Percentiles rank a stretch among this genome's conserved stretches.
These are phyloP conservation scores for Desmodesmus armatus DNA, from an alignment of 139 green algal species.

Conservation along the genomic window DNA sequence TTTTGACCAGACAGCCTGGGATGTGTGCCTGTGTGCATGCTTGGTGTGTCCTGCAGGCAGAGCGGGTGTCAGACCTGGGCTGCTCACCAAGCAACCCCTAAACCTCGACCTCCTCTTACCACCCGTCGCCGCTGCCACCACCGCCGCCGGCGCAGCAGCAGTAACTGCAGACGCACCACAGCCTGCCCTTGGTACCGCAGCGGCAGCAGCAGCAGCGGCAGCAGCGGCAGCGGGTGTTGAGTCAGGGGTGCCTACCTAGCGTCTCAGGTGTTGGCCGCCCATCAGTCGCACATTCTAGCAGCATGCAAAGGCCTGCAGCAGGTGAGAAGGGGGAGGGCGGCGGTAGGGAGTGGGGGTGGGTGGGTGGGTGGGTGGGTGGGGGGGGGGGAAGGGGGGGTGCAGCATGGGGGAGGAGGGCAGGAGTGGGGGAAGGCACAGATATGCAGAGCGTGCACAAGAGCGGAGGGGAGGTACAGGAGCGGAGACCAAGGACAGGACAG, in stretches of 20 bases:
- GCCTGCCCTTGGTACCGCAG: neutral
- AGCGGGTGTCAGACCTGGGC: neutral
- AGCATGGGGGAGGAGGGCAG: too few relatives aligned
- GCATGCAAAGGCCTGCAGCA: neutral
- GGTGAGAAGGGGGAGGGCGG: too few relatives aligned
- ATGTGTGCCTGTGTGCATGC: neutral
- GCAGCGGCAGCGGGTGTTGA: neutral
- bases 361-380: too few relatives aligned
- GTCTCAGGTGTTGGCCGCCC: neutral
- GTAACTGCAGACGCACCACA: neutral
- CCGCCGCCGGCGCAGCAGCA: neutral
- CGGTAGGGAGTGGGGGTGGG: too few relatives aligned
- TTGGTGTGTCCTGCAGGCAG: conserved; percentile 26
- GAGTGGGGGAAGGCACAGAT: too few relatives aligned
- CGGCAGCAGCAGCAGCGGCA: neutral
- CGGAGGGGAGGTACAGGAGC: too few relatives aligned
- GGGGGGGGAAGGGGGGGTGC: too few relatives aligned
- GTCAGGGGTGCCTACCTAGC: neutral
- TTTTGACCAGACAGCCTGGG: too few relatives aligned
- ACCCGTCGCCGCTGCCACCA: neutral
- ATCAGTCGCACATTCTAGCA: neutral
- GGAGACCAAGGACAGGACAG: too few relatives aligned
- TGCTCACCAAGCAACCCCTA: conserved; percentile 5
- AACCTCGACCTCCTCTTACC: neutral
- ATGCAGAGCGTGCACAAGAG: too few relatives aligned